Conservation (phyloP, 768 basidiomycete genomes). For the Pisolithus albus region DNA sequence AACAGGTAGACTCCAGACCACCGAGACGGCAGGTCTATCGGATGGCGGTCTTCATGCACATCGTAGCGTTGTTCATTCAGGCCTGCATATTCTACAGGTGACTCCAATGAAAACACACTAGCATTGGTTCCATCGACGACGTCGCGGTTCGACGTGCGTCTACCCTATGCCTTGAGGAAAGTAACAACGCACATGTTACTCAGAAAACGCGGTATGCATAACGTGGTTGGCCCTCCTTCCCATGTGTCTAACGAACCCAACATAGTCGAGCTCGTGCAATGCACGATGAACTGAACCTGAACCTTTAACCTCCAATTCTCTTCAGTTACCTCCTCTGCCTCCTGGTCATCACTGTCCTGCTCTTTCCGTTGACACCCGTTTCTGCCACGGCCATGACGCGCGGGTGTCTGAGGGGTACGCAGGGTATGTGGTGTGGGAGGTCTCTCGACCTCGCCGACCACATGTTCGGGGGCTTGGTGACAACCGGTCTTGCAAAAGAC, state of each 20-base stretch:
- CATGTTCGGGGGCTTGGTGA: constrained; percentile 6
- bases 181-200: constrained; percentile 11
- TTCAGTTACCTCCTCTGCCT: constrained; percentile 21
- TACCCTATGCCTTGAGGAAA: no score
- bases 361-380: background rate
- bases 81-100: no score
- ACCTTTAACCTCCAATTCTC: constrained; percentile 55
- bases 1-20: no score
- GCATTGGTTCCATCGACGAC: no score
- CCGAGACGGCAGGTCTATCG: no score
- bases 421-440: background rate
- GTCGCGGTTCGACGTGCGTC: no score
- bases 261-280: constrained; percentile 73
- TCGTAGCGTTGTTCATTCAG: no score
- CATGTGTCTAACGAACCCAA: constrained; percentile 77
- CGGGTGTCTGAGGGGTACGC: background rate
- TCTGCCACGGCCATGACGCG: background rate
- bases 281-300: constrained; percentile 77
- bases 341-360: constrained; percentile 1
- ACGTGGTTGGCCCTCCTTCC: constrained; percentile 75
- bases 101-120: no score
- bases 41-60: no score
- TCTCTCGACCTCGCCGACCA: constrained; percentile 12
- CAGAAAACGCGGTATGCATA: constrained; percentile 48
- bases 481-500: constrained; percentile 1